Percentiles rank a stretch among this genome's conserved stretches.
phyloP scores from a whole-genome alignment of 148 eudicot species.

The Heliosperma pusillum region DNA sequence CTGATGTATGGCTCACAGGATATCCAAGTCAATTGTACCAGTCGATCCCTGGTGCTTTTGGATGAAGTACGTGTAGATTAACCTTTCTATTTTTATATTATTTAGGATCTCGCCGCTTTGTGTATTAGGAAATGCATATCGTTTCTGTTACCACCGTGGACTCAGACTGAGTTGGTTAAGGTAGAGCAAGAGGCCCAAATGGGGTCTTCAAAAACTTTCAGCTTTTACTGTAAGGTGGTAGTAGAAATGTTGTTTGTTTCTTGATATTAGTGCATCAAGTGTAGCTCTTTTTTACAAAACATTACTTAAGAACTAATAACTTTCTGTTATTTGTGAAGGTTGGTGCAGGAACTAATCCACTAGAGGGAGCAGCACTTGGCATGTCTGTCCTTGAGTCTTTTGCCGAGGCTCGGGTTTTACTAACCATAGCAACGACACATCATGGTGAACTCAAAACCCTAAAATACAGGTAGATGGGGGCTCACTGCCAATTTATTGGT shows the following conservation, averaged over 20 bases:
- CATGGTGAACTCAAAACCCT: slow-evolving; percentile 98
- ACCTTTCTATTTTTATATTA: neutral
- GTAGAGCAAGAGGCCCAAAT: neutral
- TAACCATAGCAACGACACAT: slow-evolving; percentile 92
- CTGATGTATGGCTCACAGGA: slow-evolving; percentile 49
- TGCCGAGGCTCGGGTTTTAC: slow-evolving; percentile 69
- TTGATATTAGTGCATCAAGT: slow-evolving; percentile 3
- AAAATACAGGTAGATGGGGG: slow-evolving; percentile 67
- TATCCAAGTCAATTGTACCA: slow-evolving; percentile 65
- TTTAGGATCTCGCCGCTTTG: neutral
- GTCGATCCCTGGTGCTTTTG: slow-evolving; percentile 75
- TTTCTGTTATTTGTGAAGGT: slow-evolving; percentile 40
- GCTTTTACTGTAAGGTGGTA: neutral
- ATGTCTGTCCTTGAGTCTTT: slow-evolving; percentile 92
- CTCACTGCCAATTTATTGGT: neutral
- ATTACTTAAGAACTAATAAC: neutral
- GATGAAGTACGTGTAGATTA: slow-evolving; percentile 68
- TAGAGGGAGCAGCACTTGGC: slow-evolving; percentile 99
- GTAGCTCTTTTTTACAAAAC: neutral
- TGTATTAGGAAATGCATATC: neutral
- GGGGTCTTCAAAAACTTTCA: neutral
- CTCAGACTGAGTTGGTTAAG: neutral
- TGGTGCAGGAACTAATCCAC: slow-evolving; percentile 99
- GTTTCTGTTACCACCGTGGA: neutral
- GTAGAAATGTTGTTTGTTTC: slow-evolving; percentile 15